These are phyloP conservation scores for Microdochium trichocladiopsis DNA, from an alignment of 2,329 filamentous ascomycete species.

Conservation along the genomic window DNA sequence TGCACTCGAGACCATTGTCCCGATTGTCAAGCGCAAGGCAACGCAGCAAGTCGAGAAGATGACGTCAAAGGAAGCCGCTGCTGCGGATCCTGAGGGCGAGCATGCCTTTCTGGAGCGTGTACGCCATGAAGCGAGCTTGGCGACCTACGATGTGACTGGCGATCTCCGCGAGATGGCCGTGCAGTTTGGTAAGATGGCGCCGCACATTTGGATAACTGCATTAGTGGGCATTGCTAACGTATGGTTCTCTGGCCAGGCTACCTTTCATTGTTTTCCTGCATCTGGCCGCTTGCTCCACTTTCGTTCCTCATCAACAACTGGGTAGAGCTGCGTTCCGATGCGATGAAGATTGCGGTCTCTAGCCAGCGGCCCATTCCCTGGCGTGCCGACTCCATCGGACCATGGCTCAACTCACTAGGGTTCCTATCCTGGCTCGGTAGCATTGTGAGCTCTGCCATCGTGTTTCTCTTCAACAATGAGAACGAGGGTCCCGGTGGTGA, in stretches of 20 bases:
- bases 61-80: conserved; percentile 44
- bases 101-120: conserved; percentile 73
- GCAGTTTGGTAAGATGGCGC: conserved; percentile 50
- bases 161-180: conserved; percentile 94
- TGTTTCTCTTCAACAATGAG: conserved; percentile 78
- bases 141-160: conserved; percentile 78
- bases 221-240: conserved; percentile 9
- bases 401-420: conserved; percentile 78
- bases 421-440: conserved; percentile 94
- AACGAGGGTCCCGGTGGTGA: conserved; percentile 58
- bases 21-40: conserved; percentile 73
- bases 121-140: conserved; percentile 74
- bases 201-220: neutral
- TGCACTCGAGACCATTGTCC: conserved; percentile 75
- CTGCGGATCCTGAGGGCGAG: conserved; percentile 58
- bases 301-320: conserved; percentile 94
- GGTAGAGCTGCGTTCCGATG: conserved; percentile 88
- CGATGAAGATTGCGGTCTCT: conserved; percentile 86
- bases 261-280: conserved; percentile 81
- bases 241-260: conserved; percentile 51
- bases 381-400: conserved; percentile 88
- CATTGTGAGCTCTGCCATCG: conserved; percentile 77
- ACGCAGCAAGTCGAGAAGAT: conserved; percentile 68
- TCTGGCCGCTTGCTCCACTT: conserved; percentile 88
- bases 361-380: conserved; percentile 85